Evolutionary conservation across 352 stramenopile genomes (phyloP).

Genomic region (Pythium periplocum): DNA sequence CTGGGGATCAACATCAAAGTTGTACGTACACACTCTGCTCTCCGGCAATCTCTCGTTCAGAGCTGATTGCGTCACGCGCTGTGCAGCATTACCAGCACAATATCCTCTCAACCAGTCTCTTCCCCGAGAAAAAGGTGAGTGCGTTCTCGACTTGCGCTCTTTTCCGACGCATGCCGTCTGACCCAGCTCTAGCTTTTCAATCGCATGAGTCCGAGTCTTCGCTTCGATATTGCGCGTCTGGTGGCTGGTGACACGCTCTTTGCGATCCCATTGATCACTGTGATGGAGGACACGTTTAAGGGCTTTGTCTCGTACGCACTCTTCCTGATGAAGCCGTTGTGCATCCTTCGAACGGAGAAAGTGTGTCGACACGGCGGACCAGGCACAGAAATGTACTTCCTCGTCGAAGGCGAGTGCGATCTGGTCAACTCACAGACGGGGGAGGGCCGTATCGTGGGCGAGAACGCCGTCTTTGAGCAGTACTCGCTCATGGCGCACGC

Average conservation of each 20-base stretch:
- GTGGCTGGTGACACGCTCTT: slow-evolving; percentile 75
- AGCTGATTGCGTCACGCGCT: too few relatives aligned
- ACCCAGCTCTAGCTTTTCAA: slow-evolving; percentile 55
- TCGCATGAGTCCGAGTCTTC: slow-evolving; percentile 70
- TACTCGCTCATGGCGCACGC: slow-evolving; percentile 71
- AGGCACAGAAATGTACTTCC: slow-evolving; percentile 78
- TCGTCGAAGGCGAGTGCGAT: slow-evolving; percentile 81
- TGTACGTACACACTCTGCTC: slow-evolving; percentile 14
- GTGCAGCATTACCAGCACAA: slow-evolving; percentile 69
- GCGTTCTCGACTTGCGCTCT: too few relatives aligned
- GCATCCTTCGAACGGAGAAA: slow-evolving; percentile 59
- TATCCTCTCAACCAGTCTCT: slow-evolving; percentile 64
- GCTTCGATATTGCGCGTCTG: slow-evolving; percentile 75
- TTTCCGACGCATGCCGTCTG: too few relatives aligned
- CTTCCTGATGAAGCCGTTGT: slow-evolving; percentile 76
- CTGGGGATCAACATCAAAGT: slow-evolving; percentile 69
- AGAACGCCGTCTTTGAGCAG: slow-evolving; percentile 78
- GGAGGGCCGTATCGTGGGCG: slow-evolving; percentile 48
- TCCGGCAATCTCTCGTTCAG: background rate
- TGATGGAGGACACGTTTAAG: slow-evolving; percentile 87
- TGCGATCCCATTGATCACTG: slow-evolving; percentile 75
- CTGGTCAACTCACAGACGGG: slow-evolving; percentile 64
- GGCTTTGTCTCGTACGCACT: slow-evolving; percentile 85
- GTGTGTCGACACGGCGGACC: slow-evolving; percentile 69
- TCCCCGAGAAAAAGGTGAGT: slow-evolving; percentile 73